Evolutionary conservation across 2,329 filamentous ascomycete species (phyloP).

Genomic region (Diaporthe nobilis): DNA sequence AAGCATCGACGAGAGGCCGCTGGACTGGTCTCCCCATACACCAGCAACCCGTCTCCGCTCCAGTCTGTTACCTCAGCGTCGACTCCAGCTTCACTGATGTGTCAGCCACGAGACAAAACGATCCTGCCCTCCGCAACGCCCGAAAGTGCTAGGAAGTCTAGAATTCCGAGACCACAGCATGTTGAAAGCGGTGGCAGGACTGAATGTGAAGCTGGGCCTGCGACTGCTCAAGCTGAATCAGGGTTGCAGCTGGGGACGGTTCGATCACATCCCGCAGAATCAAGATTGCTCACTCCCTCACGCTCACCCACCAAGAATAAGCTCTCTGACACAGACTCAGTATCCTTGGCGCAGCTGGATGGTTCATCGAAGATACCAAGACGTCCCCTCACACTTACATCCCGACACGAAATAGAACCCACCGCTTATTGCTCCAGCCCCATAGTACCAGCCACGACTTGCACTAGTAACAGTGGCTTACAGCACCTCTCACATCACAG

Average conservation of each 20-base stretch:
- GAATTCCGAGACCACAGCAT: slow-evolving; percentile 30
- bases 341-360: slow-evolving; percentile 29
- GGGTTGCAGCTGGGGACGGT: neutral
- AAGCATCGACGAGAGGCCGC: slow-evolving; percentile 36
- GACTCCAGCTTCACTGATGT: slow-evolving; percentile 35
- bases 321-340: neutral
- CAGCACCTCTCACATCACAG: slow-evolving; percentile 31
- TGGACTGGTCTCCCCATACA: slow-evolving; percentile 39
- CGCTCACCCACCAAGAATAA: slow-evolving; percentile 28
- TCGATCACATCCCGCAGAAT: neutral
- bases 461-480: neutral
- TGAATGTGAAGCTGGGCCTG: neutral
- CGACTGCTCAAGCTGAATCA: neutral
- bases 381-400: slow-evolving; percentile 10
- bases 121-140: neutral
- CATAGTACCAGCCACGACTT: slow-evolving; percentile 3
- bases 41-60: slow-evolving; percentile 39
- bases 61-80: slow-evolving; percentile 33
- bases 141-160: slow-evolving; percentile 1
- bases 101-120: slow-evolving; percentile 32
- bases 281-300: slow-evolving; percentile 31
- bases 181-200: neutral
- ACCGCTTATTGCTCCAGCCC: slow-evolving; percentile 28
- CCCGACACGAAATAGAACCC: slow-evolving; percentile 27
- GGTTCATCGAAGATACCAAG: slow-evolving; percentile 15